These are phyloP conservation scores for Penicillium concentricum DNA, from an alignment of 2,329 filamentous ascomycete species.

Conservation along the genomic window DNA sequence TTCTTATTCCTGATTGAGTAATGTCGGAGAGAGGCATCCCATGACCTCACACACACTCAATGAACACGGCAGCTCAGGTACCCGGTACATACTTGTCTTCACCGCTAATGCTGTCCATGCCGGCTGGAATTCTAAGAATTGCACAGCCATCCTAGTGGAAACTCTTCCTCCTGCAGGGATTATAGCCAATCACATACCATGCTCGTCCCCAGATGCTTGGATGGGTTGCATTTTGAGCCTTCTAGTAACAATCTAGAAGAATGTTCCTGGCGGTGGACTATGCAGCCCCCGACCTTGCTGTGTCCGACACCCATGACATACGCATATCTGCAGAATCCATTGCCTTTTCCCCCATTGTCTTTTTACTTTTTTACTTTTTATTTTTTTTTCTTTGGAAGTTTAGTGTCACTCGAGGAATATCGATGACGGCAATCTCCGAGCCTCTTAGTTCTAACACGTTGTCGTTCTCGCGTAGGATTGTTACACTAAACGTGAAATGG, in stretches of 20 bases:
- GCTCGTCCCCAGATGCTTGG: constrained; percentile 23
- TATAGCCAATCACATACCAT: constrained; percentile 13
- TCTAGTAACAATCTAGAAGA: constrained; percentile 34
- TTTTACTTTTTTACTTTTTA: not conserved
- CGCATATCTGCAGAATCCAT: not conserved
- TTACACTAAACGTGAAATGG: constrained; percentile 23
- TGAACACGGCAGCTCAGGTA: constrained; percentile 10
- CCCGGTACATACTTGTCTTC: constrained; percentile 11
- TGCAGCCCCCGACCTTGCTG: constrained; percentile 12
- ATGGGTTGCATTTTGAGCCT: constrained; percentile 23
- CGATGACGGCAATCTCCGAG: constrained; percentile 24
- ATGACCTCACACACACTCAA: constrained; percentile 1
- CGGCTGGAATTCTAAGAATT: constrained; percentile 19
- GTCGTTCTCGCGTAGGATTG: not conserved
- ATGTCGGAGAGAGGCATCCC: not conserved
- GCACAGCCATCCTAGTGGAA: constrained; percentile 16
- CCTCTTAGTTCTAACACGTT: constrained; percentile 1
- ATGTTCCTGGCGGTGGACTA: constrained; percentile 26
- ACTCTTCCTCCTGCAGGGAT: constrained; percentile 14
- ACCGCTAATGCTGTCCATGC: constrained; percentile 20
- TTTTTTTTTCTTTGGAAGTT: not conserved
- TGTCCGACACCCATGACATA: constrained; percentile 8
- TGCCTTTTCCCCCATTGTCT: not conserved
- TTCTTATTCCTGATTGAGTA: constrained; percentile 8
- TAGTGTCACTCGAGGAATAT: constrained; percentile 9